Percentiles rank a stretch among this genome's conserved stretches.
Conservation (phyloP, 1,284 basidiomycete species). For the Leccinum fuscescens region DNA sequence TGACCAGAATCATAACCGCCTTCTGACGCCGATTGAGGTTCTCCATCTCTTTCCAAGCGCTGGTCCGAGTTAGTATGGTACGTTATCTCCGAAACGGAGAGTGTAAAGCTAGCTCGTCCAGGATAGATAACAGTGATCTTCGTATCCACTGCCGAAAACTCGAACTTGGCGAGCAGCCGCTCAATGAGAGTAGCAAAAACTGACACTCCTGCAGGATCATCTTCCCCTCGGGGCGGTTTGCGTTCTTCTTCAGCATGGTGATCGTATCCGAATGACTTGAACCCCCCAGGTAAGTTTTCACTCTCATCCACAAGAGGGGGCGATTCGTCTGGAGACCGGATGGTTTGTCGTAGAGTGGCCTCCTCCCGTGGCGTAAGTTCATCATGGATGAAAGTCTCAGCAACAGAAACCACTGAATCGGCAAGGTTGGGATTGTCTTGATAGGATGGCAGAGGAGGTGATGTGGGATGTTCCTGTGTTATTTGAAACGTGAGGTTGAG, state of each 20-base stretch:
- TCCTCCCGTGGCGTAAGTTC: conserved; percentile 75
- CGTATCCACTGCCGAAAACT: conserved; percentile 72
- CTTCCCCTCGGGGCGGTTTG: conserved; percentile 38
- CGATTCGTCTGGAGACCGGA: conserved; percentile 45
- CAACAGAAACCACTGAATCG: conserved; percentile 75
- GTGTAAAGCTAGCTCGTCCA: conserved; percentile 56
- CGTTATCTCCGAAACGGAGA: conserved; percentile 55
- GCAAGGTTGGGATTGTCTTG: conserved; percentile 49
- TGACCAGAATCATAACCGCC: conserved; percentile 15
- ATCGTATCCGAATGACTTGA: conserved; percentile 50
- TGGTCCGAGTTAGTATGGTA: conserved; percentile 44
- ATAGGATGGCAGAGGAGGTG: conserved; percentile 16
- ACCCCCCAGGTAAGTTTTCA: conserved; percentile 59
- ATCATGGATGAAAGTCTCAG: conserved; percentile 82
- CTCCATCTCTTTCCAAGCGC: conserved; percentile 11
- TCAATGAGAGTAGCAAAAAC: conserved; percentile 85
- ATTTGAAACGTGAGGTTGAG: conserved; percentile 63
- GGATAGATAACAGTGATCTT: conserved; percentile 66
- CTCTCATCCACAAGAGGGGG: conserved; percentile 35
- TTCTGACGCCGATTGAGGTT: conserved; percentile 31
- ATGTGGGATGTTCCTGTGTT: conserved; percentile 29
- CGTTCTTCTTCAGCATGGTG: conserved; percentile 37
- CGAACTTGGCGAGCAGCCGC: conserved; percentile 76
- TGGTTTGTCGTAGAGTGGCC: conserved; percentile 67
- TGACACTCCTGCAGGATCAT: conserved; percentile 73